A percentile compares a stretch with the other conserved stretches of the same genome.
Conservation (phyloP, 164 flowering plant genomes). For the Annona squamosa region DNA sequence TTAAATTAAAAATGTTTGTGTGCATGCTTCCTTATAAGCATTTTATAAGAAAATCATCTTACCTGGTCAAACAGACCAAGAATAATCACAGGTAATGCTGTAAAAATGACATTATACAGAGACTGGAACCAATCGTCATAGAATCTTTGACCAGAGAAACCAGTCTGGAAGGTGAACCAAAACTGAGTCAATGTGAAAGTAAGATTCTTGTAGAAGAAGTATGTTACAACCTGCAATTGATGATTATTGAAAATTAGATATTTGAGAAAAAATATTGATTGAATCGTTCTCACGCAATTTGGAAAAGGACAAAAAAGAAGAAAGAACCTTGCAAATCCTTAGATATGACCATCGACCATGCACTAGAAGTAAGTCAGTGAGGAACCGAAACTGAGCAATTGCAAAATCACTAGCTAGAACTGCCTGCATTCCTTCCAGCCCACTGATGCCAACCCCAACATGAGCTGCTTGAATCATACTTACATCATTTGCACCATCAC, state of each 20-base stretch:
- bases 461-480: conserved; percentile 99
- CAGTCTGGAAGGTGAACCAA: conserved; percentile 94
- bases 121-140: conserved; percentile 99
- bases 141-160: conserved; percentile 97
- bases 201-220: conserved; percentile 97
- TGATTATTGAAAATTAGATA: not conserved
- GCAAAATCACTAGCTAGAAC: conserved; percentile 99
- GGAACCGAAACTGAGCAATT: conserved; percentile 91
- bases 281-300: not conserved
- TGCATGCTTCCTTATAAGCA: not conserved
- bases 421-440: conserved; percentile 97
- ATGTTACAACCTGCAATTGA: conserved; percentile 72
- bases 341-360: conserved; percentile 99
- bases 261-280: not conserved
- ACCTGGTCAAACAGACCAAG: conserved; percentile 97
- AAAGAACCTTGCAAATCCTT: conserved; percentile 80
- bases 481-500: conserved; percentile 99
- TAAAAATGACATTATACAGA: conserved; percentile 83
- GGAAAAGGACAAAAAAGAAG: not conserved
- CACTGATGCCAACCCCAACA: conserved; percentile 96
- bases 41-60: conserved; percentile 2
- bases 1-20: too few relatives aligned
- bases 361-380: conserved; percentile 91
- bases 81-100: conserved; percentile 85
- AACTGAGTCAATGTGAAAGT: conserved; percentile 95